phyloP scores from a whole-genome alignment of 768 basidiomycete genomes.

The Leccinum ochraceum region DNA sequence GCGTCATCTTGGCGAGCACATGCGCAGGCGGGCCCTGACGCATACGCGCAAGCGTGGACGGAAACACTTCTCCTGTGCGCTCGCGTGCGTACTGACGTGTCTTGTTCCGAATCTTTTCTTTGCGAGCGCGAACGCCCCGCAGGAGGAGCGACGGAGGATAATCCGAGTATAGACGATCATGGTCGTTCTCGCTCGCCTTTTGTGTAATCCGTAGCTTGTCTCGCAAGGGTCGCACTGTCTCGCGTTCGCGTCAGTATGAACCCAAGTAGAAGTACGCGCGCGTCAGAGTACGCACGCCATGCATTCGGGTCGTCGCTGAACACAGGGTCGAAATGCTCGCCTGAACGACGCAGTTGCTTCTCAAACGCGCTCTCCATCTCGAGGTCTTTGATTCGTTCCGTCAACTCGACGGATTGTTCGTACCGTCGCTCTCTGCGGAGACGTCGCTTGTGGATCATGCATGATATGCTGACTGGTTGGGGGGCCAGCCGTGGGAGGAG shows the following conservation, averaged over 20 bases:
- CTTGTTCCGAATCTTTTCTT: conserved; percentile 63
- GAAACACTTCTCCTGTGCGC: conserved; percentile 59
- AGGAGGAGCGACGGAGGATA: conserved; percentile 51
- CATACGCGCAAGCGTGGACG: conserved; percentile 46
- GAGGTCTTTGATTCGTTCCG: conserved; percentile 37
- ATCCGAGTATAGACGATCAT: conserved; percentile 41
- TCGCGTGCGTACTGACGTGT: conserved; percentile 62
- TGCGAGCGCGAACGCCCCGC: conserved; percentile 54
- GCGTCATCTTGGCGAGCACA: conserved; percentile 52
- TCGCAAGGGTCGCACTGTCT: conserved; percentile 40
- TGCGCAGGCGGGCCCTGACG: conserved; percentile 65
- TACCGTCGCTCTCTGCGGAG: conserved; percentile 46
- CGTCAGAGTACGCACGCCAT: conserved; percentile 22
- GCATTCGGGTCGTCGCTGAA: conserved; percentile 20
- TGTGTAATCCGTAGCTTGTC: conserved; percentile 34
- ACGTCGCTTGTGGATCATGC: conserved; percentile 63
- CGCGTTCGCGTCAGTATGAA: conserved; percentile 7
- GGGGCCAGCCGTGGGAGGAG: conserved; percentile 81
- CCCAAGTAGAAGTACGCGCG: neutral
- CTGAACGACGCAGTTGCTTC: conserved; percentile 17
- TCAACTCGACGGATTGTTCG: conserved; percentile 34
- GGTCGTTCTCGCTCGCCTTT: conserved; percentile 40
- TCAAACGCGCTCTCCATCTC: conserved; percentile 43
- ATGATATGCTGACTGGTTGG: conserved; percentile 69
- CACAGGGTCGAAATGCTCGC: conserved; percentile 29